Evolutionary conservation across 2,329 filamentous ascomycete genomes (phyloP).

Genomic region (Trichophyton benhamiae): DNA sequence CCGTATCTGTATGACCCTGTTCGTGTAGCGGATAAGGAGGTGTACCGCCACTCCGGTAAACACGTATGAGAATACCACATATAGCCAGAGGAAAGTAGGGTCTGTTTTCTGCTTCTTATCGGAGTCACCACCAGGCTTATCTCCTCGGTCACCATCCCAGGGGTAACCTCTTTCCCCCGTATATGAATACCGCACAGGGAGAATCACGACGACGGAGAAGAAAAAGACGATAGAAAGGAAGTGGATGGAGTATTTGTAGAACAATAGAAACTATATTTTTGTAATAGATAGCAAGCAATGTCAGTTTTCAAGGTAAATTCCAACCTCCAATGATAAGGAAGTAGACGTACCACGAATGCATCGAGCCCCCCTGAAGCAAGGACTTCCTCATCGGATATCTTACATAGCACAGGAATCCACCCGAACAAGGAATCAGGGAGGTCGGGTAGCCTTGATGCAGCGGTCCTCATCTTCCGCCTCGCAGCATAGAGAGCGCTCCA

Average conservation of each 20-base stretch:
- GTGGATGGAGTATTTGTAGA: conserved; percentile 89
- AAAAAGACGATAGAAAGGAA: conserved; percentile 69
- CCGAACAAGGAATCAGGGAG: conserved; percentile 78
- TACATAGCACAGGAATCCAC: conserved; percentile 81
- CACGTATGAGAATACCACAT: conserved; percentile 86
- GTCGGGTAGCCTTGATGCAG: conserved; percentile 56
- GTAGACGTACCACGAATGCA: conserved; percentile 63
- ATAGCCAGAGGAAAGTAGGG: conserved; percentile 69
- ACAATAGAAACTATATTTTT: conserved; percentile 58
- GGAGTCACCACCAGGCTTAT: conserved; percentile 21
- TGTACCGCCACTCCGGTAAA: conserved; percentile 76
- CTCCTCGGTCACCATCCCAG: conserved; percentile 25
- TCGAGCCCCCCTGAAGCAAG: conserved; percentile 83
- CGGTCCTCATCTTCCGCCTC: conserved; percentile 61
- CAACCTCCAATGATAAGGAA: background rate
- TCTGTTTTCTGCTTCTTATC: conserved; percentile 24
- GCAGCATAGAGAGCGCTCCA: conserved; percentile 88
- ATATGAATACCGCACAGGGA: conserved; percentile 69
- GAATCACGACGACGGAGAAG: conserved; percentile 67
- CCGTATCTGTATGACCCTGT: conserved; percentile 68
- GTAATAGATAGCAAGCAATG: background rate
- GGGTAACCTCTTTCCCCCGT: conserved; percentile 30
- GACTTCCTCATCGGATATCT: conserved; percentile 77
- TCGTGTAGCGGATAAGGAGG: conserved; percentile 70
- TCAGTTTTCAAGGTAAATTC: background rate